phyloP scores from a whole-genome alignment of 768 basidiomycete species.

The Pulveroboletus sp. region DNA sequence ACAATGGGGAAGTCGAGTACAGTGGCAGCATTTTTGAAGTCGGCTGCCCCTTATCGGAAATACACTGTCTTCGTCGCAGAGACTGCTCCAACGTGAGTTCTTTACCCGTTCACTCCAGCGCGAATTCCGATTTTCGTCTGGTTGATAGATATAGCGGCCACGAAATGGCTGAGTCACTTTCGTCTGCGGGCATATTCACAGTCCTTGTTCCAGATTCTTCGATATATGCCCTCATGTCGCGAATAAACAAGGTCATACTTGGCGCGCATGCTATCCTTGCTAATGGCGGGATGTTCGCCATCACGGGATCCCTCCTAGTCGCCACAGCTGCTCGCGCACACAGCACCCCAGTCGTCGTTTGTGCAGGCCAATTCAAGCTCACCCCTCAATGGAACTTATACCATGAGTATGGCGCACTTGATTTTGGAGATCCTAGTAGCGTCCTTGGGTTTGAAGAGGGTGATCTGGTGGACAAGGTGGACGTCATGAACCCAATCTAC shows the following conservation, averaged over 20 bases:
- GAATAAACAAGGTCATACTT: constrained; percentile 94
- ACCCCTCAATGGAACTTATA: constrained; percentile 89
- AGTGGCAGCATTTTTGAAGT: constrained; percentile 88
- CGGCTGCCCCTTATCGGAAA: constrained; percentile 84
- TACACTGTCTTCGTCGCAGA: constrained; percentile 96
- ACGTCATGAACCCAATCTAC: constrained; percentile 93
- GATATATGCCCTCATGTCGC: constrained; percentile 92
- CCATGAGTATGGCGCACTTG: constrained; percentile 79
- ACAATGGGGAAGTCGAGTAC: constrained; percentile 94
- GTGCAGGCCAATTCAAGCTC: constrained; percentile 94
- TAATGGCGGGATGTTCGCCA: constrained; percentile 92
- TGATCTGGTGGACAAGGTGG: constrained; percentile 77
- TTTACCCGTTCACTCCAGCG: not conserved
- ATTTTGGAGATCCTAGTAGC: constrained; percentile 68
- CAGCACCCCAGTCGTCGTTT: constrained; percentile 88
- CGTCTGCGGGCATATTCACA: constrained; percentile 80
- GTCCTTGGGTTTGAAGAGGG: constrained; percentile 74
- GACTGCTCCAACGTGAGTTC: constrained; percentile 83
- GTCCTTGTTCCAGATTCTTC: constrained; percentile 96
- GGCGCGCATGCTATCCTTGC: constrained; percentile 95
- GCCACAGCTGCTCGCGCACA: constrained; percentile 86
- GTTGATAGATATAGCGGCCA: constrained; percentile 71
- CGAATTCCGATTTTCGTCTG: constrained; percentile 2
- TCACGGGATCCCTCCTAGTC: constrained; percentile 78
- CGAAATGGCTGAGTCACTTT: constrained; percentile 77